Evolutionary conservation across 2,329 filamentous ascomycete genomes (phyloP).

Genomic region (Juglanconis sp.): DNA sequence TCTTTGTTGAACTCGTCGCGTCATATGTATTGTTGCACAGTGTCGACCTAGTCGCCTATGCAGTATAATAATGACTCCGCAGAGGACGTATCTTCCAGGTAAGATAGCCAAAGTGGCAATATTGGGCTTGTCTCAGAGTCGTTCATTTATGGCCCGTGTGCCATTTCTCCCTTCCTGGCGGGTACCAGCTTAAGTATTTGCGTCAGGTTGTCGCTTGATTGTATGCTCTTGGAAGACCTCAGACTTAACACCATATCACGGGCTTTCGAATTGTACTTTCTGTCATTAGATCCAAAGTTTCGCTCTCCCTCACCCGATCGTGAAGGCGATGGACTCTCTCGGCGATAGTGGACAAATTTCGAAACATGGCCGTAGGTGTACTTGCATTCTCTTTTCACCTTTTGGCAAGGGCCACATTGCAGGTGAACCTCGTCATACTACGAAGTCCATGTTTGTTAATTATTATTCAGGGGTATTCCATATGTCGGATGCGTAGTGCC

Average conservation of each 20-base stretch:
- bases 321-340: not conserved
- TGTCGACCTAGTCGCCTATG: not conserved
- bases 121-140: not conserved
- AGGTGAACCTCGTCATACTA: not conserved
- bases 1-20: not conserved
- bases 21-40: not conserved
- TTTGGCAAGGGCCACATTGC: not conserved
- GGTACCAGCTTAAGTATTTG: not conserved
- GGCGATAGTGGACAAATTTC: not conserved
- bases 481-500: not conserved
- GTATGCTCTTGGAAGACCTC: not conserved
- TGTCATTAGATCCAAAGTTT: not conserved
- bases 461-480: too few relatives aligned
- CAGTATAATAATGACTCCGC: not conserved
- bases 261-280: not conserved
- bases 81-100: not conserved
- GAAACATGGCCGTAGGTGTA: not conserved
- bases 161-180: not conserved
- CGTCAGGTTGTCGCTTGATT: not conserved
- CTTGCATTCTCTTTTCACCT: not conserved
- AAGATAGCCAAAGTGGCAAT: not conserved
- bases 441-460: not conserved
- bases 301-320: not conserved
- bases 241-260: not conserved
- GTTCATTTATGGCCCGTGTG: not conserved